Percentiles rank a stretch among this genome's conserved stretches.
phyloP scores from a whole-genome alignment of 768 basidiomycete species.

The Russula olivacea region DNA sequence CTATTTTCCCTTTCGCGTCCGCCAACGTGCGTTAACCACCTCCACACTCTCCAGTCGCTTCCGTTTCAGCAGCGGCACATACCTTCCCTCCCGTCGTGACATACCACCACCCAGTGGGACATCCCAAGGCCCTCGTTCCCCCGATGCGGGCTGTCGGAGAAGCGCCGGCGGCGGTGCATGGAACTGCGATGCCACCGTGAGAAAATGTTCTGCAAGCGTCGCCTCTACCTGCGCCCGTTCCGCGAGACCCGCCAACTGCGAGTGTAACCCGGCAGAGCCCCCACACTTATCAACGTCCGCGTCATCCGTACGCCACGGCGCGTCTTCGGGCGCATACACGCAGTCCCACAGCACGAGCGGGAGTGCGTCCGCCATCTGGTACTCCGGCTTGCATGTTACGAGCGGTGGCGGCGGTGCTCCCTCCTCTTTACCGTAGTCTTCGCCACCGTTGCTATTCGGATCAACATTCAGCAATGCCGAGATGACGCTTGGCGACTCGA shows the following conservation, averaged over 20 bases:
- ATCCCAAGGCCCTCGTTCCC: constrained; percentile 33
- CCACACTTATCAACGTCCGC: constrained; percentile 35
- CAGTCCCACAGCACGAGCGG: constrained; percentile 93
- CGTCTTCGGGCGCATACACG: constrained; percentile 56
- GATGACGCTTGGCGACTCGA: constrained; percentile 69
- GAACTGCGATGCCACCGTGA: constrained; percentile 47
- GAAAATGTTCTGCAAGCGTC: constrained; percentile 60
- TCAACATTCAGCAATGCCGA: constrained; percentile 68
- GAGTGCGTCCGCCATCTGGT: constrained; percentile 89
- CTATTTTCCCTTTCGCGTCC: constrained; percentile 28
- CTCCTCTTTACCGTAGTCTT: constrained; percentile 21
- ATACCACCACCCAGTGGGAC: constrained; percentile 72
- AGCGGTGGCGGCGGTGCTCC: constrained; percentile 38
- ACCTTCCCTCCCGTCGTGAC: constrained; percentile 53
- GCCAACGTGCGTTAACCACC: constrained; percentile 74
- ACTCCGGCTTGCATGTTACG: constrained; percentile 74
- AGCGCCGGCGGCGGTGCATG: constrained; percentile 40
- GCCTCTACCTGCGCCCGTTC: constrained; percentile 59
- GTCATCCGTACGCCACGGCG: constrained; percentile 66
- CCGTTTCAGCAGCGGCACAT: constrained; percentile 60
- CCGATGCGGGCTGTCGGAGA: constrained; percentile 34
- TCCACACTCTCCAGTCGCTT: constrained; percentile 66
- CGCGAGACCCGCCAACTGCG: constrained; percentile 28
- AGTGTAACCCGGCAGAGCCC: constrained; percentile 25
- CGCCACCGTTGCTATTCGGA: constrained; percentile 32